Evolutionary conservation across 2,329 filamentous ascomycete species (phyloP), one percentile per base, ranked within the genome.

Genomic region (Colletotrichum tofieldiae): DNA sequence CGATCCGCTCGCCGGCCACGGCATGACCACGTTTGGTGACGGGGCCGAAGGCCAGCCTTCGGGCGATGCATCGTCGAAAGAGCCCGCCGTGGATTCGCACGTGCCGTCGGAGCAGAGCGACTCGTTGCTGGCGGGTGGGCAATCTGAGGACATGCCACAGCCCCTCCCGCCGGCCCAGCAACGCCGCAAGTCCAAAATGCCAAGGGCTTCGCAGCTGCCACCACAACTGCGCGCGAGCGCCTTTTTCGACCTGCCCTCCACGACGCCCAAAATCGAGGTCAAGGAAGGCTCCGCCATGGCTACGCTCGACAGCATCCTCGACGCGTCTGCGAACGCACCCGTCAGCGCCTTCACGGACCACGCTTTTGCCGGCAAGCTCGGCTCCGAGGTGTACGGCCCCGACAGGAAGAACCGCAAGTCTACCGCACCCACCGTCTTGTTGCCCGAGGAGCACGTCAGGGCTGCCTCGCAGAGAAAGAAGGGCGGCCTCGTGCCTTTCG

Each of bases 331-430:
- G 3, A 90, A 88, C 72, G 96, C 96, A 0, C 96, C 96, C 1
- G 95, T 98, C 39, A 94, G 88, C 75, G 96, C 95, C 35, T 98
- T 98, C 77, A 97, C 93, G 0, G 94, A 98, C 78, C 95, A 98
- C 80, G 90, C 92, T 0, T 95, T 93, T 78, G 93, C 92, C 37
- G 95, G 95, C 5, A 90, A 91, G 74, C 86, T 95, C 14, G 93
- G 94, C 32, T 81, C 89, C 5, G 93, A 96, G 76, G 89, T 95
- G 0, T 97, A 96, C 78, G 93, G 93, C 43, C 79, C 84, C 75
- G 83, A 88, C 75, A 88, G 86, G 79, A 89, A 85, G 49, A 72
- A 61, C 49, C 68, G 72, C 61, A 86, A 82, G 65, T 81, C 83
- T 18, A 74, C 77, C 12, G 75, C 77, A 37, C 75, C 81, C 3